These are phyloP conservation scores for Fusarium devonianum DNA, from an alignment of 2,329 filamentous ascomycete species.

Conservation along the genomic window DNA sequence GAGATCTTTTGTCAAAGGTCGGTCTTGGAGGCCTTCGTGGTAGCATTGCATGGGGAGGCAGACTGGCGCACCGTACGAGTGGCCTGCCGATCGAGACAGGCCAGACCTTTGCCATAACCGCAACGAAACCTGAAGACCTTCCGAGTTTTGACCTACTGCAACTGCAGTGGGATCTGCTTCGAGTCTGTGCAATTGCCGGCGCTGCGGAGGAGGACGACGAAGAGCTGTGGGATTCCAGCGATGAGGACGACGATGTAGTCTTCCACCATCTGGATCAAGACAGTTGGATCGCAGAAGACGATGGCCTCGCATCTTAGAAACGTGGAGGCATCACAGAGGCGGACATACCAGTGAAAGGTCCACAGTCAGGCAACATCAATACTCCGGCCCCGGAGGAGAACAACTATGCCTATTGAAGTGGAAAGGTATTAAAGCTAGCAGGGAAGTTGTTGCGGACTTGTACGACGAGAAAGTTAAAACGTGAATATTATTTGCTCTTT, in stretches of 20 bases:
- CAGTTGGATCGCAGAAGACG: too few species aligned
- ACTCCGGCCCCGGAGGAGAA: too few species aligned
- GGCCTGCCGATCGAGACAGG: slow-evolving; percentile 1
- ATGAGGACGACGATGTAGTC: neutral
- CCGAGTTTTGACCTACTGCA: slow-evolving; percentile 4
- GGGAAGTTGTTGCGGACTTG: too few species aligned
- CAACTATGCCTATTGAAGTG: too few species aligned
- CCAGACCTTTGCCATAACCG: neutral
- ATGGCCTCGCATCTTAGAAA: too few species aligned
- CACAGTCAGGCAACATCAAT: too few species aligned
- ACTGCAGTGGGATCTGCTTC: slow-evolving; percentile 7
- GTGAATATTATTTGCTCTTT: too few species aligned
- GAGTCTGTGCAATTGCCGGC: slow-evolving; percentile 5
- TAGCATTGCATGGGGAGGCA: neutral
- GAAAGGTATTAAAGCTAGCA: too few species aligned
- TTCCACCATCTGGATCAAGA: too few species aligned
- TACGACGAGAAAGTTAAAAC: too few species aligned
- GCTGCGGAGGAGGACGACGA: neutral
- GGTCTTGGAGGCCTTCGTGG: neutral
- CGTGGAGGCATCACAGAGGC: neutral
- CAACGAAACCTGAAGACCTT: neutral
- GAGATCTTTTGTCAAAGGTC: neutral
- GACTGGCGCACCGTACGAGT: neutral
- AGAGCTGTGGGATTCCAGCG: neutral
- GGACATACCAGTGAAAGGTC: too few species aligned